These are phyloP conservation scores for Intubia oerlemansii DNA, from an alignment of 2,329 filamentous ascomycete genomes.

Conservation along the genomic window DNA sequence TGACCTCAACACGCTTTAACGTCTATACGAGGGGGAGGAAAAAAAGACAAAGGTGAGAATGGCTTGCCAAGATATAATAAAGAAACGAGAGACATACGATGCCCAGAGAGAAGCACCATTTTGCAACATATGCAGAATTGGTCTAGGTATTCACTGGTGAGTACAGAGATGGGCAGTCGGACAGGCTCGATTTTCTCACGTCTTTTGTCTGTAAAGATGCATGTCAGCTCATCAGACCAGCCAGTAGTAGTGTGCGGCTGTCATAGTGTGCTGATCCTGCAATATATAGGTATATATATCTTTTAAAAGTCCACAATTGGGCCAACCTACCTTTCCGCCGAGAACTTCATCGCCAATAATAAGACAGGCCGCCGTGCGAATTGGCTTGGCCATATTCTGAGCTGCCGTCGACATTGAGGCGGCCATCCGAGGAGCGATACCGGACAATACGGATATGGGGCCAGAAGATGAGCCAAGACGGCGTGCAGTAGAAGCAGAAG, in stretches of 20 bases:
- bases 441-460: not conserved
- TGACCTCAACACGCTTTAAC: constrained; percentile 74
- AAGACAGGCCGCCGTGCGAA: constrained; percentile 76
- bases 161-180: not conserved
- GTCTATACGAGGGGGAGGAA: not conserved
- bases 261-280: not conserved
- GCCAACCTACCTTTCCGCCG: constrained; percentile 57
- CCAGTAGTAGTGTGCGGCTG: not conserved
- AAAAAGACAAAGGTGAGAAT: not conserved
- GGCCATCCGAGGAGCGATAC: not conserved
- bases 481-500: not conserved
- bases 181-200: constrained; percentile 3
- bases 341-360: constrained; percentile 97
- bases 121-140: constrained; percentile 41
- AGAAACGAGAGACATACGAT: constrained; percentile 26
- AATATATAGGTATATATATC: no score
- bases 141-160: constrained; percentile 19
- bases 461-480: not conserved
- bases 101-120: constrained; percentile 40
- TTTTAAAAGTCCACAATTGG: no score
- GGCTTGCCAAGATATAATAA: not conserved
- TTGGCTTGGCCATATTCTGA: constrained; percentile 21
- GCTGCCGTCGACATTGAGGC: constrained; percentile 3
- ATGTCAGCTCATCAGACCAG: not conserved
- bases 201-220: constrained; percentile 6